phyloP scores from a whole-genome alignment of 768 basidiomycete species.

The Agrocybe chaxingu region DNA sequence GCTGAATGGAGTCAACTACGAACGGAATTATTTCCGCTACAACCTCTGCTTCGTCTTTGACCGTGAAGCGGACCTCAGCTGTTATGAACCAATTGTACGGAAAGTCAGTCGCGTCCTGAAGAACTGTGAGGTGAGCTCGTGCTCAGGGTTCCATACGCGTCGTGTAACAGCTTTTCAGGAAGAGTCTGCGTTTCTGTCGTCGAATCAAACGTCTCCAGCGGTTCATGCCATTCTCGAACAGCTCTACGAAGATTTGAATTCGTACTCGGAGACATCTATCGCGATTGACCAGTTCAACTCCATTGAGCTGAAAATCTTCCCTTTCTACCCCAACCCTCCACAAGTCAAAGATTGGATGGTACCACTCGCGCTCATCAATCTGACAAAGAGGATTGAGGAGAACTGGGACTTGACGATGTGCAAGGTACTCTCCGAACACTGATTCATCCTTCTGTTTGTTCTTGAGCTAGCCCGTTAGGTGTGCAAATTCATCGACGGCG shows the following conservation, averaged over 20 bases:
- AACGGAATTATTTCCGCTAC: slow-evolving; percentile 86
- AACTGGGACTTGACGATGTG: slow-evolving; percentile 97
- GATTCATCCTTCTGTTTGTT: not conserved
- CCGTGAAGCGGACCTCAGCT: slow-evolving; percentile 84
- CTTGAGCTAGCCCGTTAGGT: slow-evolving; percentile 41
- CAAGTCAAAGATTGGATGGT: slow-evolving; percentile 93
- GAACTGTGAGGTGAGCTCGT: slow-evolving; percentile 74
- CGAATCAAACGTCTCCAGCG: slow-evolving; percentile 57
- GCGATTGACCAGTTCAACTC: slow-evolving; percentile 89
- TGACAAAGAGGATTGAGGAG: slow-evolving; percentile 75
- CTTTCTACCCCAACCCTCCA: slow-evolving; percentile 94
- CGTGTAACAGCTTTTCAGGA: slow-evolving; percentile 42
- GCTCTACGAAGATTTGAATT: slow-evolving; percentile 95
- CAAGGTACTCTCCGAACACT: slow-evolving; percentile 46
- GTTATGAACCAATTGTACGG: slow-evolving; percentile 93
- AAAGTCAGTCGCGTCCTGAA: slow-evolving; percentile 91
- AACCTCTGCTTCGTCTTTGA: slow-evolving; percentile 98
- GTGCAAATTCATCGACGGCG: slow-evolving; percentile 81
- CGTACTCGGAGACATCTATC: slow-evolving; percentile 95
- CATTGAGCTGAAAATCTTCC: slow-evolving; percentile 93
- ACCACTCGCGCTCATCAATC: slow-evolving; percentile 83
- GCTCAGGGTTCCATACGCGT: slow-evolving; percentile 1
- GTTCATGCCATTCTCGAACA: slow-evolving; percentile 90
- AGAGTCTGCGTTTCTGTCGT: slow-evolving; percentile 87
- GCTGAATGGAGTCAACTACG: slow-evolving; percentile 63